phyloP scores from a whole-genome alignment of 1,139 yeast species.

The Candida albicans region DNA sequence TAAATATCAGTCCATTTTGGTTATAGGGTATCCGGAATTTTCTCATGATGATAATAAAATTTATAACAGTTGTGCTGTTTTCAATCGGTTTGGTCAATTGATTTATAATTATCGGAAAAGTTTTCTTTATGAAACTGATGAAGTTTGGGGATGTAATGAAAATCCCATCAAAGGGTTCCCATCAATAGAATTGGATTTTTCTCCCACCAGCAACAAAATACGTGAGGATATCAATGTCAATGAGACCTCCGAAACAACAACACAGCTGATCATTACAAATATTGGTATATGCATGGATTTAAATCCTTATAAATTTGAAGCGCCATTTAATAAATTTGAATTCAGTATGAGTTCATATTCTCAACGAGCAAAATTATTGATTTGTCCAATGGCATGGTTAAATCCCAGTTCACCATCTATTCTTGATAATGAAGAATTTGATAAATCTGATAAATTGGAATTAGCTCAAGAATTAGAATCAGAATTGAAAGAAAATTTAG shows the following conservation, averaged over 20 bases:
- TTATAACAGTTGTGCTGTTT: conserved; percentile 73
- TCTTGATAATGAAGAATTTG: conserved; percentile 9
- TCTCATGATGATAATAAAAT: conserved; percentile 26
- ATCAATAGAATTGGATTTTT: conserved; percentile 36
- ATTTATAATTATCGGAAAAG: conserved; percentile 74
- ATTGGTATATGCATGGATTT: conserved; percentile 96
- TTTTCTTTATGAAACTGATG: conserved; percentile 78
- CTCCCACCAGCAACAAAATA: too few relatives aligned
- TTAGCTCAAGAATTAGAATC: conserved; percentile 1
- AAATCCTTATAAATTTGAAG: conserved; percentile 80
- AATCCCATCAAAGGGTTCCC: conserved; percentile 56
- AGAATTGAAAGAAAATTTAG: conserved; percentile 1
- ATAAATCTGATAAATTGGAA: conserved; percentile 1
- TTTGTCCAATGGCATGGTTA: conserved; percentile 91
- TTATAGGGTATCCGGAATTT: conserved; percentile 81
- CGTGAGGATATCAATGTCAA: too few relatives aligned
- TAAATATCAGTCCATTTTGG: conserved; percentile 60
- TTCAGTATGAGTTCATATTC: conserved; percentile 57
- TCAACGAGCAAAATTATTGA: conserved; percentile 52
- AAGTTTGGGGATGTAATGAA: conserved; percentile 76
- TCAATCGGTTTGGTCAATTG: conserved; percentile 57
- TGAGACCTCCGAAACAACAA: conserved; percentile 4
- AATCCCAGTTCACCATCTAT: conserved; percentile 53
- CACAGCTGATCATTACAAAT: conserved; percentile 36
- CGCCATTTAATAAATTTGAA: conserved; percentile 75